Conservation (phyloP, 2,329 filamentous ascomycete species). For the Paracorniculantispora psalliotae region DNA sequence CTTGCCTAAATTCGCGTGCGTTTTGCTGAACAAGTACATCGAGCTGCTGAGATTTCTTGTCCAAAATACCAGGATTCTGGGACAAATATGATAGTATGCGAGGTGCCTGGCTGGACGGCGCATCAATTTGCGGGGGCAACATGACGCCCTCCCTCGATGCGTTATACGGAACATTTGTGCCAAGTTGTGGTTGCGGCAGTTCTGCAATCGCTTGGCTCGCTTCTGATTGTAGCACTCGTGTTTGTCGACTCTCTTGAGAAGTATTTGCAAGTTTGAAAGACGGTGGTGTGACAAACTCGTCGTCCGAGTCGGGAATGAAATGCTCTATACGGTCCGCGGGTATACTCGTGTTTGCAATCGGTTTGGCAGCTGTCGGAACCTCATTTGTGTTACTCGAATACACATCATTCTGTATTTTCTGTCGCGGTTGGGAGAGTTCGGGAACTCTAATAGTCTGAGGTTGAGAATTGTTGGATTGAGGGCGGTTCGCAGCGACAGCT, state of each 20-base stretch:
- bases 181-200: neutral
- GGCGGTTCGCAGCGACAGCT: neutral
- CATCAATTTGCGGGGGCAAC: neutral
- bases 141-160: slow-evolving; percentile 1
- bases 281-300: slow-evolving; percentile 45
- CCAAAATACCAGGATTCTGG: slow-evolving; percentile 27
- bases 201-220: neutral
- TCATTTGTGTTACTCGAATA: too few relatives aligned
- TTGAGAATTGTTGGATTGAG: neutral
- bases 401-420: neutral
- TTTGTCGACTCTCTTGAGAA: neutral
- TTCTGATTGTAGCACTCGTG: neutral
- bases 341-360: neutral
- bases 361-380: too few relatives aligned
- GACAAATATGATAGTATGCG: slow-evolving; percentile 26
- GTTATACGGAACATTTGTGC: neutral
- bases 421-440: too few relatives aligned
- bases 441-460: too few relatives aligned
- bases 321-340: slow-evolving; percentile 20
- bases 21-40: slow-evolving; percentile 42
- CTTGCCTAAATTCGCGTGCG: slow-evolving; percentile 41
- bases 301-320: slow-evolving; percentile 53
- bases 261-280: slow-evolving; percentile 28
- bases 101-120: slow-evolving; percentile 23
- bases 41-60: slow-evolving; percentile 33